Conservation (phyloP, 306 rosid species). For the Alnus glutinosa region DNA sequence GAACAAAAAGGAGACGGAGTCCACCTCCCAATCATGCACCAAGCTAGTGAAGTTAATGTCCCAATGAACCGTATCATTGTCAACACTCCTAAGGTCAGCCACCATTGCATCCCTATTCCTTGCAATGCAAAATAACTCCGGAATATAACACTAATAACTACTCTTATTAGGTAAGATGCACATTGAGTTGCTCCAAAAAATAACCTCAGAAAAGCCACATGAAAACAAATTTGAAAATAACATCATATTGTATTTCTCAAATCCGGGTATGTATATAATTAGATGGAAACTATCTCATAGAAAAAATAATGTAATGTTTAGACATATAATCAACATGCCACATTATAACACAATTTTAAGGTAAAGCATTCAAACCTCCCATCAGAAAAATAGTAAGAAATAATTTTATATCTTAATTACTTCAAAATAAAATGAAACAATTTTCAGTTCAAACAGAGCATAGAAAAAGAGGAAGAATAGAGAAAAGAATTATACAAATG, state of each 20-base stretch:
- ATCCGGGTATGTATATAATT: not conserved
- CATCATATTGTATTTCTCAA: not conserved
- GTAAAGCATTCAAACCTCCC: not conserved
- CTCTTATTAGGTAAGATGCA: no score
- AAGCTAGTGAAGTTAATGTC: no score
- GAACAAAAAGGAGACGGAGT: no score
- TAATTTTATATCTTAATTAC: not conserved
- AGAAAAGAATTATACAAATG: not conserved
- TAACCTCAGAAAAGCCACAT: no score
- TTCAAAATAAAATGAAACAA: not conserved
- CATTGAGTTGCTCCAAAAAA: no score
- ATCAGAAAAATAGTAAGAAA: not conserved
- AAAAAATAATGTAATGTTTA: not conserved
- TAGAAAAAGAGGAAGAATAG: not conserved
- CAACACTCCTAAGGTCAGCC: no score
- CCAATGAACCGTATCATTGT: no score
- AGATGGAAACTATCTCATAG: not conserved
- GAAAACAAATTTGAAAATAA: not conserved
- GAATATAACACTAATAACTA: no score
- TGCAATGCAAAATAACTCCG: no score
- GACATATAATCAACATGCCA: not conserved
- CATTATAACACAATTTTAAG: not conserved
- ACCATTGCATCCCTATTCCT: no score
- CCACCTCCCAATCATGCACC: no score
- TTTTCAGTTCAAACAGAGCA: not conserved